These are phyloP conservation scores for Rhodocollybia butyracea DNA, from an alignment of 768 basidiomycete species.

Conservation along the genomic window DNA sequence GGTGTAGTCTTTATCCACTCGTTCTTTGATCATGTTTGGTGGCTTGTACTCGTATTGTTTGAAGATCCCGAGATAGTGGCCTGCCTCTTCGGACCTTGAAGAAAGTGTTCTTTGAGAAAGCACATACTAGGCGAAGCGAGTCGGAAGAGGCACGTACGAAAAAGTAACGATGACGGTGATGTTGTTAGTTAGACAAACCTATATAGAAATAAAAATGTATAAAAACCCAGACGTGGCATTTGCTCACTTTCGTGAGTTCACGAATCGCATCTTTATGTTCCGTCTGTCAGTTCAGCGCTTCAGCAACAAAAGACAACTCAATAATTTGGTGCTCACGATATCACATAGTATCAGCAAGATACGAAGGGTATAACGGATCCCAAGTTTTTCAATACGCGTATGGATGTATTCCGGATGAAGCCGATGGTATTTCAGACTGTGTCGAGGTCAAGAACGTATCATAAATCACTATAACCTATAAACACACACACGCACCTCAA, in stretches of 20 bases:
- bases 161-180: conserved; percentile 92
- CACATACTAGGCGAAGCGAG: background rate
- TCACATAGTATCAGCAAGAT: conserved; percentile 90
- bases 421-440: conserved; percentile 88
- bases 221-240: background rate
- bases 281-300: conserved; percentile 40
- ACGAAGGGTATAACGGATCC: conserved; percentile 75
- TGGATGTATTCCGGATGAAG: conserved; percentile 98
- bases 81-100: conserved; percentile 83
- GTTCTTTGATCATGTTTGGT: conserved; percentile 92
- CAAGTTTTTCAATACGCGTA: conserved; percentile 83
- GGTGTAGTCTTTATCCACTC: conserved; percentile 84
- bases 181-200: conserved; percentile 89
- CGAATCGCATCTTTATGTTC: conserved; percentile 91
- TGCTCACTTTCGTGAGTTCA: conserved; percentile 83
- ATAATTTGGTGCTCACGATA: conserved; percentile 48
- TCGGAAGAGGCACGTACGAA: conserved; percentile 50
- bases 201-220: background rate
- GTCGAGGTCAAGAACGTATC: no score
- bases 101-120: conserved; percentile 9
- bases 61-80: conserved; percentile 84
- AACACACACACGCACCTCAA: conserved; percentile 57
- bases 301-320: background rate
- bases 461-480: background rate
- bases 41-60: conserved; percentile 94